Base-by-base conservation (phyloP, 306 rosid genomes). In the Oemleria cerasiformis region DNA sequence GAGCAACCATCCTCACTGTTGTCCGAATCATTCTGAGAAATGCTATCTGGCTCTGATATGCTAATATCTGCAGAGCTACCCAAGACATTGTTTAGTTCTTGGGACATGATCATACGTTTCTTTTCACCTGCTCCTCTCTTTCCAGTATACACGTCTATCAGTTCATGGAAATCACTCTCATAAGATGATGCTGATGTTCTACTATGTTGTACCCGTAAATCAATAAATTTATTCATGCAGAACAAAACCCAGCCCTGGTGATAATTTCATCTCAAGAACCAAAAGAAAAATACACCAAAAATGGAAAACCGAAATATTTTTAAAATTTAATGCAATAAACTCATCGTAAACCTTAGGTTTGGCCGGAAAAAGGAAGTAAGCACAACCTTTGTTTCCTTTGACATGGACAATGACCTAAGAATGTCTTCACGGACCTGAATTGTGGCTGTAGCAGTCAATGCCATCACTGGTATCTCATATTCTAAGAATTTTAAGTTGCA, bases 371-470 rank as follows among this genome's bases (percentile, higher is more conserved):
- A 93, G 55, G 98, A 88, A 67, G 97, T 87, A 42, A 91, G 86
- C 80, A 88, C 92, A 79, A 84, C 67, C 73, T 77, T 87, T 56
- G 97, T 83, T 79, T 87, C 93, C 80, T 81, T 84, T 51, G 92
- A 75, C 96, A 93, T 81, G 67, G 78, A 49, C 20, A 90, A 67
- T 13, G 94, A 88, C 84, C 81, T 84, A 36, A 91, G 82, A 86
- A 93, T 89, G 77, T 93, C 98, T 82, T 86, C 91, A 66, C 78
- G 89, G 68, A 93, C 97, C 73, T 73, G 80, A 66, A 59, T 58
- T 68, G 96, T 91, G 44, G 98, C 98, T 50, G 98, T 93, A 54
- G 94, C 98, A 21, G 98, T 93, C 86, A 93, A 91, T 65, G 97
- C 97, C 97, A 93, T 88, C 78, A 93, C 65, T 57, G 98, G 98